Evolutionary conservation across 768 basidiomycete species (phyloP).

Genomic region (Lyophyllum decastes): DNA sequence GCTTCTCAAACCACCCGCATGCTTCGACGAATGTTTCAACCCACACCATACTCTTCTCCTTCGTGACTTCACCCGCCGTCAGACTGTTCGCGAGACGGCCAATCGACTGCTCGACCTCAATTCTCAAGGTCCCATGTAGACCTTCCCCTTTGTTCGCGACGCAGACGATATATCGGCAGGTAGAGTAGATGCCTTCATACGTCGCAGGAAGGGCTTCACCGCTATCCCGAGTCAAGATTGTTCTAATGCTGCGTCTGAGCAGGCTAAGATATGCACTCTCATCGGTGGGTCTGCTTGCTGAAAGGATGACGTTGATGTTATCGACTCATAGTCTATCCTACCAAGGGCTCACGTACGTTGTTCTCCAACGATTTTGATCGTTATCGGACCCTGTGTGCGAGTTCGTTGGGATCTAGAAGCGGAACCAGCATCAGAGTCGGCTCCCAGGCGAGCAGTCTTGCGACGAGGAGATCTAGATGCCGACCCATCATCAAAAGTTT

Average conservation of each 20-base stretch:
- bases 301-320: constrained; percentile 4
- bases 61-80: constrained; percentile 4
- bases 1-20: constrained; percentile 65
- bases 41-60: constrained; percentile 50
- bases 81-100: constrained; percentile 42
- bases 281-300: constrained; percentile 16
- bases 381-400: constrained; percentile 37
- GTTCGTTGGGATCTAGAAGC: constrained; percentile 53
- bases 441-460: constrained; percentile 68
- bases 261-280: constrained; percentile 31
- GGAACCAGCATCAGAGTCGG: constrained; percentile 69
- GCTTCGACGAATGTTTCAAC: constrained; percentile 52
- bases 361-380: constrained; percentile 48
- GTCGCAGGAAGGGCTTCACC: constrained; percentile 41
- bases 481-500: constrained; percentile 43
- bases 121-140: constrained; percentile 57
- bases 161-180: constrained; percentile 58
- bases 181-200: constrained; percentile 56
- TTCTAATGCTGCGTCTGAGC: constrained; percentile 38
- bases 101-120: constrained; percentile 62
- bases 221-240: constrained; percentile 38
- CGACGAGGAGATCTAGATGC: constrained; percentile 63
- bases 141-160: constrained; percentile 54
- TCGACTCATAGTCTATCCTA: not conserved
- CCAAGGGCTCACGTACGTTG: constrained; percentile 30